phyloP scores from a whole-genome alignment of 2,329 filamentous ascomycete species.

The Blumeriella jaapii region DNA sequence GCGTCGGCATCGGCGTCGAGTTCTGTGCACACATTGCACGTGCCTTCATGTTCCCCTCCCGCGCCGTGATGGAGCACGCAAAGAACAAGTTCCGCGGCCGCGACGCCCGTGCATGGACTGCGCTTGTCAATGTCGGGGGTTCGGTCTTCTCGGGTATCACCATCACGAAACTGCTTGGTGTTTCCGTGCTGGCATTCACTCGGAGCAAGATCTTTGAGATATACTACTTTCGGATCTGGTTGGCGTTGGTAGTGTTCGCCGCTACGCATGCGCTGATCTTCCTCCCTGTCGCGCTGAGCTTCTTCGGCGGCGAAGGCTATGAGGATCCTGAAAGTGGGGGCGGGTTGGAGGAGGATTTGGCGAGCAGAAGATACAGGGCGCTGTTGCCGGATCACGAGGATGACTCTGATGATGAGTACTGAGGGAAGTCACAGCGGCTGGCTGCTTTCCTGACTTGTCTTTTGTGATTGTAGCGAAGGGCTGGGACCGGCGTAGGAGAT shows the following conservation, averaged over 20 bases:
- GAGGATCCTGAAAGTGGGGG: conserved; percentile 79
- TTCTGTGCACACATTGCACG: conserved; percentile 96
- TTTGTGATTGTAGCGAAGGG: conserved; percentile 1
- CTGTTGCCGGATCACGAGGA: conserved; percentile 72
- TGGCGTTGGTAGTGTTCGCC: conserved; percentile 81
- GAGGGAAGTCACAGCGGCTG: not conserved
- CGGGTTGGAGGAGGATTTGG: conserved; percentile 80
- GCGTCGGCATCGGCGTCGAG: conserved; percentile 90
- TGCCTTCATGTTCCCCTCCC: conserved; percentile 88
- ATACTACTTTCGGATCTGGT: conserved; percentile 97
- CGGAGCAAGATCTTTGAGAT: conserved; percentile 98
- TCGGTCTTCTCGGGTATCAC: conserved; percentile 96
- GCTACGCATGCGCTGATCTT: conserved; percentile 83
- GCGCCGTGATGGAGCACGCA: conserved; percentile 68
- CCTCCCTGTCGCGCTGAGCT: conserved; percentile 76
- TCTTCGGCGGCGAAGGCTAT: conserved; percentile 80
- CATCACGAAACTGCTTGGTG: conserved; percentile 85
- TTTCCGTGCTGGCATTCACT: conserved; percentile 87
- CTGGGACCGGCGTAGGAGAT: not conserved
- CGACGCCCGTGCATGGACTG: conserved; percentile 83
- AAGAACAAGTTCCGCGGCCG: conserved; percentile 67
- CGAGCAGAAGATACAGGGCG: conserved; percentile 65
- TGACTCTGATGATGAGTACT: conserved; percentile 23
- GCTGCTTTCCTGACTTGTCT: not conserved
- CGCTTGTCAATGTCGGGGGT: conserved; percentile 86